Base-by-base conservation (phyloP, 2,329 filamentous ascomycete genomes). In the Drechslerella coelobrocha region DNA sequence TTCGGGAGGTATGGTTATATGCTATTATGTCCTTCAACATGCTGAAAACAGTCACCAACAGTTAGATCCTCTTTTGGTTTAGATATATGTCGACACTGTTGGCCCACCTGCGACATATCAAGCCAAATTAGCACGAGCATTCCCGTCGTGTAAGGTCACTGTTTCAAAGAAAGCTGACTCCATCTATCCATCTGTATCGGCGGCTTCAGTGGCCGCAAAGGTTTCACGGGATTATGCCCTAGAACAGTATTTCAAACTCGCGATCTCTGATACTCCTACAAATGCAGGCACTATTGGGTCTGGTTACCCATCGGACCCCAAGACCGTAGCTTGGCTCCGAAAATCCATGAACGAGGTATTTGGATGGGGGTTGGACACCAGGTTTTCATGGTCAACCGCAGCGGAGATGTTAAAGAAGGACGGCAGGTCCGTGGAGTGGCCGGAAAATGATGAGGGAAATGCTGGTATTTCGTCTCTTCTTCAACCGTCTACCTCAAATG, bases 321-420 rank as follows among this genome's bases (percentile, higher is more conserved):
- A 89, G 72, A 96, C 92, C 75, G 86, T 89, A 1, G 79, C 81
- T 21, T 99, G 94, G 93, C 78, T 99, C 77, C 90, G 87, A 80
- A 81, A 81, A 39, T 94, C 93, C 74, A 93, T 97, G 88, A 88
- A 99, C 77, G 90, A 91, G 1, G 81, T 97, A 0, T 99, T 97
- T 81, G 94, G 94, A 12, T 99, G 94, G 93, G 92, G 93, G 0
- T 85, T 85, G 23, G 92, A 97, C 80, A 96, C 91, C 78, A 84
- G 94, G 2, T 97, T 97, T 77, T 96, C 92, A 77, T 99, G 94
- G 94, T 90, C 89, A 0, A 97, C 94, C 0, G 90, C 90, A 1
- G 97, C 95, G 80, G 92, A 97, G 76, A 85, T 97, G 86, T 81
- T 99, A 2, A 92, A 97, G n/a, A 91, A 89, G 78, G 84, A 82